Evolutionary conservation across 1,139 yeast species (phyloP).

Genomic region (Pichia sp.): DNA sequence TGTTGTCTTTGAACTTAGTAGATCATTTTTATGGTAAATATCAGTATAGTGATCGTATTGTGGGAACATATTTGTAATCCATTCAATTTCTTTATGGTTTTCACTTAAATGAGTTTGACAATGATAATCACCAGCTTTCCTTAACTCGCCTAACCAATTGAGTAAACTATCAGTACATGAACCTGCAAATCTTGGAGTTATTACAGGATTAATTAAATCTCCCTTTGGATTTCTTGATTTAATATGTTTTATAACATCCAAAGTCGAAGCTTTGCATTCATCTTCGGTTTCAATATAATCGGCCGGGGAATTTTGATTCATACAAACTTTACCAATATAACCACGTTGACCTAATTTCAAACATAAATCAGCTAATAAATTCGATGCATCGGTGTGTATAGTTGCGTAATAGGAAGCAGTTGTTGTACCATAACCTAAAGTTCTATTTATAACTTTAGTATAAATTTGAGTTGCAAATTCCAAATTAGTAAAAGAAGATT

Average conservation of each 20-base stretch:
- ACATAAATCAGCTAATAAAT: constrained; percentile 68
- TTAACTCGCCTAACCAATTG: constrained; percentile 55
- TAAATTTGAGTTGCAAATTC: constrained; percentile 57
- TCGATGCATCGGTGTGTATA: constrained; percentile 69
- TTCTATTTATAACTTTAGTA: constrained; percentile 54
- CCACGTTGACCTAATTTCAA: constrained; percentile 74
- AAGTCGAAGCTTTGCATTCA: constrained; percentile 53
- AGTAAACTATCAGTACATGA: constrained; percentile 65
- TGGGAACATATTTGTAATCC: constrained; percentile 75
- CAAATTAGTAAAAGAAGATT: constrained; percentile 49
- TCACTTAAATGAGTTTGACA: constrained; percentile 90
- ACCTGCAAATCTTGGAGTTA: constrained; percentile 95
- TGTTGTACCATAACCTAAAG: constrained; percentile 78
- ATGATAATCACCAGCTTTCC: constrained; percentile 47
- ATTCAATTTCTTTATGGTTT: constrained; percentile 62
- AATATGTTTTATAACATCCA: constrained; percentile 53
- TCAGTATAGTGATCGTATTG: constrained; percentile 62
- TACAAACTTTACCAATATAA: constrained; percentile 89
- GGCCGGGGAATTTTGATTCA: constrained; percentile 69
- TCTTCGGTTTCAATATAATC: constrained; percentile 58
- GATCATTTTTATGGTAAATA: constrained; percentile 61
- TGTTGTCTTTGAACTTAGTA: constrained; percentile 61
- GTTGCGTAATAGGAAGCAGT: constrained; percentile 91
- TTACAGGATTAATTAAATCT: constrained; percentile 52
- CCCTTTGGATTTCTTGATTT: constrained; percentile 43